Evolutionary conservation across 306 rosid species (phyloP), one percentile per base, ranked within the genome.

Genomic region (Pueraria montana): DNA sequence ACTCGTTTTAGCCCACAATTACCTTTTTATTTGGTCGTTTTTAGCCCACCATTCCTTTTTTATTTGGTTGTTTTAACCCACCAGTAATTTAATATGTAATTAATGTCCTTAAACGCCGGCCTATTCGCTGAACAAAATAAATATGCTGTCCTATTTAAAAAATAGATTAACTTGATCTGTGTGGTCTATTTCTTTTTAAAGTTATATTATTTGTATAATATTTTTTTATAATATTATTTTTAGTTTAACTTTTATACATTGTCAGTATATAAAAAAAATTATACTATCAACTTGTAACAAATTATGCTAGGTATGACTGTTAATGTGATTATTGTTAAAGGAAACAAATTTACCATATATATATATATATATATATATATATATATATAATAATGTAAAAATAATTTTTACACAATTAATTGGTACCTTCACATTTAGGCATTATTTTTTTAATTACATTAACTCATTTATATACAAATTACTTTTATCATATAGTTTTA

Each of bases 41-140:
- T 62, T 62, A 27, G 42, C 11, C 21, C 21, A 17, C 46, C 5
- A 64, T 17, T 64, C 32, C 46, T 32, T 38, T 66, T 66, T n/a
- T 8, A 13, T 66, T 32, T 8, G 1, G 17, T 66, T 42, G 7
- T n/a, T 24, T 67, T 18, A 20, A 12, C n/a, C 48, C 72, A 67
- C 9, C 30, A 67, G 2, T 42, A 20, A 4, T 18, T 68, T 68
- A 68, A 68, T 42, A 40, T 40, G 4, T 11, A 40, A 11, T 42
- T 68, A 20, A 42, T 68, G 74, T 68, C 17, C 74, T 42, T 69
- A 20, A 20, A 67, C 48, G 2, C 50, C 49, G 73, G 9, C 74
- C 74, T 68, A 20, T 40, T 68, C 8, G 8, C 7, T 18, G 17
- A 67, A 38, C 23, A 64, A 34, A 8, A 66, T 0, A 34, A 38